Percentiles rank a stretch among this genome's conserved stretches.
phyloP scores from a whole-genome alignment of 352 stramenopile species.

The Globisporangium nunn region DNA sequence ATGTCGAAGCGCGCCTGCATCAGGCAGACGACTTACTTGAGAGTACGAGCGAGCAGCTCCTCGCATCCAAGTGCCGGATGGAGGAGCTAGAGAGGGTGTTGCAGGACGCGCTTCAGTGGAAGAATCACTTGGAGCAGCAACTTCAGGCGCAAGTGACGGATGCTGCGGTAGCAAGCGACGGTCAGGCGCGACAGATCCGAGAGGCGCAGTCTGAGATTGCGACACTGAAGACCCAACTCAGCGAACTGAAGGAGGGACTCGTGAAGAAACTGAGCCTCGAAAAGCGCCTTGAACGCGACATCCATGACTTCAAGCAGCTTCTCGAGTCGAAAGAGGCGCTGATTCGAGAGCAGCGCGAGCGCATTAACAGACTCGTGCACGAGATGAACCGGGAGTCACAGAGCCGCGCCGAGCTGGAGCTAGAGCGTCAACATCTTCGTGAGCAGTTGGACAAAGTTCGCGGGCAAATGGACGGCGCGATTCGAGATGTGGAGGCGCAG shows the following conservation, averaged over 20 bases:
- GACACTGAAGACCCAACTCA: conserved; percentile 31
- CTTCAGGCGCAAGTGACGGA: conserved; percentile 10
- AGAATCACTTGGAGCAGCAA: conserved; percentile 38
- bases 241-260: conserved; percentile 36
- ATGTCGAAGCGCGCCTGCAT: conserved; percentile 46
- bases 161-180: conserved; percentile 2
- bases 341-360: conserved; percentile 41
- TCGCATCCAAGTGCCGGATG: conserved; percentile 44
- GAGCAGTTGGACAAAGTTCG: conserved; percentile 39
- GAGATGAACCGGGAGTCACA: conserved; percentile 48
- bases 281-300: conserved; percentile 34
- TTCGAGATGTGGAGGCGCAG: conserved; percentile 34
- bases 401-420: conserved; percentile 29
- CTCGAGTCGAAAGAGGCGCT: conserved; percentile 27
- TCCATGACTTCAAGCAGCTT: conserved; percentile 29
- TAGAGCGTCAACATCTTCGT: conserved; percentile 35
- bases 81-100: conserved; percentile 53
- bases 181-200: conserved; percentile 7
- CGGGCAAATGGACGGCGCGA: conserved; percentile 22
- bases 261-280: conserved; percentile 19
- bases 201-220: conserved; percentile 22
- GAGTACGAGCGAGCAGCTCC: conserved; percentile 33
- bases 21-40: conserved; percentile 26
- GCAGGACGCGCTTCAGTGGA: conserved; percentile 43
- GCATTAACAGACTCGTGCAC: conserved; percentile 42